These are phyloP conservation scores for Colletotrichum tropicale DNA, from an alignment of 2,329 filamentous ascomycete genomes.

Conservation along the genomic window DNA sequence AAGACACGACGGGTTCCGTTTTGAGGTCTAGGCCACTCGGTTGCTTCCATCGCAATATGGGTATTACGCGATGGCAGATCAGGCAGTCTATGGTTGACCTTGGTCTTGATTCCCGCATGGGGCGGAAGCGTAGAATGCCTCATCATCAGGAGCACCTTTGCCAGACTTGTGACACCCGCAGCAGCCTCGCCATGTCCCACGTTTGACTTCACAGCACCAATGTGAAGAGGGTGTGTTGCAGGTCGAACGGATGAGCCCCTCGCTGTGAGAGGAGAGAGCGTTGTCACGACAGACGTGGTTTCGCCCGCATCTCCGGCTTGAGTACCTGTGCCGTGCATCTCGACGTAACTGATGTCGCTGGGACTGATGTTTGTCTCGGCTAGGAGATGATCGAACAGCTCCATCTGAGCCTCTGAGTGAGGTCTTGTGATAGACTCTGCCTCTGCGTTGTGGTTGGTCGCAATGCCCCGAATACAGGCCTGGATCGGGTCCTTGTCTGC, in stretches of 20 bases:
- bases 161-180: slow-evolving; percentile 13
- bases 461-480: slow-evolving; percentile 40
- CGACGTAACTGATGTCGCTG: slow-evolving; percentile 43
- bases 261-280: background rate
- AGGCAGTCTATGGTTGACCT: slow-evolving; percentile 65
- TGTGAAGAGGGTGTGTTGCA: slow-evolving; percentile 21
- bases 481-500: slow-evolving; percentile 37
- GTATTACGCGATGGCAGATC: slow-evolving; percentile 61
- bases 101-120: slow-evolving; percentile 69
- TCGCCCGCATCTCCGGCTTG: slow-evolving; percentile 28
- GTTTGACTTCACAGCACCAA: slow-evolving; percentile 26
- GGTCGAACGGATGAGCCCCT: background rate
- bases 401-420: slow-evolving; percentile 32
- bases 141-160: slow-evolving; percentile 16
- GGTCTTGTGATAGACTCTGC: slow-evolving; percentile 45
- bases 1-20: slow-evolving; percentile 50
- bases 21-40: slow-evolving; percentile 48
- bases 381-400: slow-evolving; percentile 37
- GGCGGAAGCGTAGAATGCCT: slow-evolving; percentile 17
- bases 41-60: slow-evolving; percentile 59
- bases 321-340: slow-evolving; percentile 48
- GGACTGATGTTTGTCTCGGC: slow-evolving; percentile 20
- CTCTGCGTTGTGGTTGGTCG: slow-evolving; percentile 43
- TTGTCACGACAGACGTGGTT: slow-evolving; percentile 18
- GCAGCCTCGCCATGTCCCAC: slow-evolving; percentile 20